Evolutionary conservation across 108 stramenopile genomes (phyloP).

Genomic region (Schizochytrium sp.): DNA sequence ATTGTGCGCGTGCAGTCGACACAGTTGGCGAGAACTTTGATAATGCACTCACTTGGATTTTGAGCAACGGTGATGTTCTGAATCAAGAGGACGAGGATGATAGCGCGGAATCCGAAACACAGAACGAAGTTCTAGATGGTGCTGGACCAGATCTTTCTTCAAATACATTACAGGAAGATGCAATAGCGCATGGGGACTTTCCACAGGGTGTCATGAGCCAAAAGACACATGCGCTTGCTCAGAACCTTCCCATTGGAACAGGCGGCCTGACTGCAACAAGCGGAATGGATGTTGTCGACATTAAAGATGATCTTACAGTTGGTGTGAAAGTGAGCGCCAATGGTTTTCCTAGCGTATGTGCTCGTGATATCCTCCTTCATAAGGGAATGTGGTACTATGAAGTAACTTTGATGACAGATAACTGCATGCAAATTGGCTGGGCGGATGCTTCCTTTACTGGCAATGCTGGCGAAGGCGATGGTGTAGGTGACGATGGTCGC

Average conservation of each 20-base stretch:
- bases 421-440: slow-evolving; percentile 94
- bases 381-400: slow-evolving; percentile 95
- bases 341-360: slow-evolving; percentile 88
- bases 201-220: too few relatives aligned
- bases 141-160: too few relatives aligned
- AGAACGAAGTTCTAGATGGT: too few relatives aligned
- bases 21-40: slow-evolving; percentile 92
- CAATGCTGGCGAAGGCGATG: slow-evolving; percentile 87
- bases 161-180: too few relatives aligned
- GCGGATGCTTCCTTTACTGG: slow-evolving; percentile 87
- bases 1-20: slow-evolving; percentile 89
- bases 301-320: neutral
- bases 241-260: neutral
- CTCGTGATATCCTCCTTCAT: slow-evolving; percentile 83
- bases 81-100: slow-evolving; percentile 70
- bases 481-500: slow-evolving; percentile 90
- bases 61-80: slow-evolving; percentile 89
- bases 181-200: too few relatives aligned
- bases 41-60: slow-evolving; percentile 94
- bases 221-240: too few relatives aligned
- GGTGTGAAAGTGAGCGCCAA: slow-evolving; percentile 78
- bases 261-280: slow-evolving; percentile 63
- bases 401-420: slow-evolving; percentile 85
- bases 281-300: slow-evolving; percentile 11
- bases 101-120: slow-evolving; percentile 72